phyloP scores from a whole-genome alignment of 75 land plant genomes.

The Selaginella tamariscina region DNA sequence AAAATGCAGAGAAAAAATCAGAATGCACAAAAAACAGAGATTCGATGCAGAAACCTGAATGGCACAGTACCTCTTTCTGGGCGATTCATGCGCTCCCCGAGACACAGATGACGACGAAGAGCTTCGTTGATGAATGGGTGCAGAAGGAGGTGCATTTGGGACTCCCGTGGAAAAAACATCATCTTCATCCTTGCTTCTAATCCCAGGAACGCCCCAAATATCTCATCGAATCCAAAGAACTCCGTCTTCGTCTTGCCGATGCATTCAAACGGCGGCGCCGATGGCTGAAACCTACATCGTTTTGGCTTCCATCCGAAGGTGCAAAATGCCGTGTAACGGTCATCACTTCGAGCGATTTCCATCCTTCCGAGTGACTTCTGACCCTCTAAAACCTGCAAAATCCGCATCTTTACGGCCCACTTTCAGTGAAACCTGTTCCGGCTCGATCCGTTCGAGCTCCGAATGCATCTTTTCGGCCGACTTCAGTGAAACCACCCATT shows the following conservation, averaged over 20 bases:
- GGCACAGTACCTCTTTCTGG: no score
- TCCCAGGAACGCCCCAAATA: conserved; percentile 1
- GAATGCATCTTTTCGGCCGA: no score
- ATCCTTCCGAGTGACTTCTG: no score
- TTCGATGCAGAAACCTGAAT: no score
- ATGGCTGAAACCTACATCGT: not conserved
- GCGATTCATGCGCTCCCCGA: no score
- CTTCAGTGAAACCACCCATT: no score
- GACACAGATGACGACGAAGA: not conserved
- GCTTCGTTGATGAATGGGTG: not conserved
- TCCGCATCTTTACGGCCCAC: not conserved
- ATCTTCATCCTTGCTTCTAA: not conserved
- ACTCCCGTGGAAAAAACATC: not conserved
- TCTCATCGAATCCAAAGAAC: not conserved
- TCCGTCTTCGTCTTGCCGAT: not conserved
- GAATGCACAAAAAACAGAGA: no score
- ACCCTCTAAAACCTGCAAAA: no score
- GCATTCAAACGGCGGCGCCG: not conserved
- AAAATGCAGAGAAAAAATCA: no score
- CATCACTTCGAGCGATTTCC: no score
- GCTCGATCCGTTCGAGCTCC: not conserved
- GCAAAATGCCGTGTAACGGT: no score
- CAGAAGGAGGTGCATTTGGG: not conserved
- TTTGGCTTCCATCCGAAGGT: no score
- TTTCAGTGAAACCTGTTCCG: not conserved